Percentiles rank a stretch among this genome's conserved stretches.
Conservation (phyloP, 805 yeast genomes). For the Hanseniaspora thailandica region DNA sequence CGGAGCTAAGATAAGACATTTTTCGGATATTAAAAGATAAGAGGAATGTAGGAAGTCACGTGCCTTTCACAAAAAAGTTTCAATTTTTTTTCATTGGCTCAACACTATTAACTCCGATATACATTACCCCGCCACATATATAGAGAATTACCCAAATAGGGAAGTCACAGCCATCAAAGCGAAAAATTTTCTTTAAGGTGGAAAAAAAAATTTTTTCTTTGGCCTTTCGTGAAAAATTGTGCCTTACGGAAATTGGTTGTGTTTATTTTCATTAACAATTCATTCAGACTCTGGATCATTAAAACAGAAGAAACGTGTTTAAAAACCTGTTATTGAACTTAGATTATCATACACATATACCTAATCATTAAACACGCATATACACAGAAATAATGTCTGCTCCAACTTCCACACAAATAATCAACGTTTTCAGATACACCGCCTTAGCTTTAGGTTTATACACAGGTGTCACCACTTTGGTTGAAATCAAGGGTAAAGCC, state of each 20-base stretch:
- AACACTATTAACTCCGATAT: neutral
- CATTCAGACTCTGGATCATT: no score
- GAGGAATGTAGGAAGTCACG: no score
- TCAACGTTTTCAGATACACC: conserved; percentile 77
- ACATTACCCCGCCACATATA: neutral
- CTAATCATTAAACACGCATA: neutral
- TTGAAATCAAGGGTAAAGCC: conserved; percentile 45
- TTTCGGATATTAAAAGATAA: neutral
- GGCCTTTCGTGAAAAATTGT: no score
- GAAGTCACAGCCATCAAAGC: neutral
- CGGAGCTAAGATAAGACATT: neutral
- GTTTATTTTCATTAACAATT: neutral
- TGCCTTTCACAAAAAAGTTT: neutral
- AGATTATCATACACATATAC: neutral
- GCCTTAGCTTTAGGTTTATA: conserved; percentile 78
- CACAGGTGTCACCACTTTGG: conserved; percentile 80
- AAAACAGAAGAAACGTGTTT: neutral
- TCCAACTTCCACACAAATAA: conserved; percentile 16
- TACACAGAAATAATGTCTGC: conserved; percentile 9
- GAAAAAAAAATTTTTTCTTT: no score
- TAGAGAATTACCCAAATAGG: neutral
- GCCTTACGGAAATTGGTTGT: no score
- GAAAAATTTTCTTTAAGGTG: no score
- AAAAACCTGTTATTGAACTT: neutral
- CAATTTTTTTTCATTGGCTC: no score